These are phyloP conservation scores for Candida ponderosae DNA, from an alignment of 805 yeast genomes.

Conservation along the genomic window DNA sequence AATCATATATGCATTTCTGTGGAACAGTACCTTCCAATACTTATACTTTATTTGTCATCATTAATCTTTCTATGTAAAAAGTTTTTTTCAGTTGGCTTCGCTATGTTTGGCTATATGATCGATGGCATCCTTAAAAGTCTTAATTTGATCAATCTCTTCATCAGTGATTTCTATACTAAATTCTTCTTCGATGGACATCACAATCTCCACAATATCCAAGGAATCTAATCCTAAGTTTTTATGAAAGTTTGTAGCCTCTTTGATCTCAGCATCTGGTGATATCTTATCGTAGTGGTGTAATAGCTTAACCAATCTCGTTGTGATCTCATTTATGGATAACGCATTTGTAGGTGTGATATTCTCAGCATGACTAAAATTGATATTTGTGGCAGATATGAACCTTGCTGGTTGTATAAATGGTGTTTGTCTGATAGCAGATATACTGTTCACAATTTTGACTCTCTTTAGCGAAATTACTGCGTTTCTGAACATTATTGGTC, in stretches of 20 bases:
- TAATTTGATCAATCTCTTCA: constrained; percentile 78
- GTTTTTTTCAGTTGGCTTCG: constrained; percentile 8
- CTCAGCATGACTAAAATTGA: too few relatives aligned
- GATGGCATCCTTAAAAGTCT: constrained; percentile 80
- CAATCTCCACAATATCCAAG: constrained; percentile 62
- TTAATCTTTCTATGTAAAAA: too few relatives aligned
- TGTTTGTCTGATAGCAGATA: too few relatives aligned
- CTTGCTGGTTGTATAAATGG: neutral
- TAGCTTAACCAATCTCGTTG: neutral
- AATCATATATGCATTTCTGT: too few relatives aligned
- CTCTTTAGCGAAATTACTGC: too few relatives aligned
- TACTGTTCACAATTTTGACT: too few relatives aligned
- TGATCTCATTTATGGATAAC: neutral
- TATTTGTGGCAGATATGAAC: neutral
- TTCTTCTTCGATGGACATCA: constrained; percentile 68
- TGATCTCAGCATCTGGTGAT: constrained; percentile 23
- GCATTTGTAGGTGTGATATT: neutral
- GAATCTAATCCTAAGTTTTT: constrained; percentile 67
- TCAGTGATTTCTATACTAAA: constrained; percentile 65
- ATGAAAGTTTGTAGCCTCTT: constrained; percentile 42
- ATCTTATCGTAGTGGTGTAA: constrained; percentile 54
- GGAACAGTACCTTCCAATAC: too few relatives aligned
- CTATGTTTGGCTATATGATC: constrained; percentile 61
- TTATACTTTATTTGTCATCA: too few relatives aligned
- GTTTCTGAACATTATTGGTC: too few relatives aligned